A percentile compares a stretch with the other conserved stretches of the same genome.
Evolutionary conservation across 1,284 basidiomycete species (phyloP).

Genomic region (Pseudomicrostroma phylloplanum): DNA sequence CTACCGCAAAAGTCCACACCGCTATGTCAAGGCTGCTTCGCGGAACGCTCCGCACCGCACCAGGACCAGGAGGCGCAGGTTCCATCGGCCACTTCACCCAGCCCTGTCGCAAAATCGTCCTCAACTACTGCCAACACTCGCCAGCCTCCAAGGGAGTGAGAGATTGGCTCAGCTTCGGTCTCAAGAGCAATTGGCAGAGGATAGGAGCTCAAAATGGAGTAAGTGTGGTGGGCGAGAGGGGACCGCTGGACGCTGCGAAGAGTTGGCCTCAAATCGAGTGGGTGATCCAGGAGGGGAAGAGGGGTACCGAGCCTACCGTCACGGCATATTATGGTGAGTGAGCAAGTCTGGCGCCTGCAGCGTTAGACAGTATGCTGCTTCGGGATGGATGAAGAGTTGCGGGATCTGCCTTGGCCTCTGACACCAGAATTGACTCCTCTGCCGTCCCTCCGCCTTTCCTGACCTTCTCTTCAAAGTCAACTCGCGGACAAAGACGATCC

Average conservation of each 20-base stretch:
- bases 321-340: conserved; percentile 5
- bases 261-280: conserved; percentile 5
- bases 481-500: conserved; percentile 4
- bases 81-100: not conserved
- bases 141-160: not conserved
- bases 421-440: not conserved
- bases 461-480: not conserved
- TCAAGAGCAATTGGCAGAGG: too few relatives aligned
- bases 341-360: not conserved
- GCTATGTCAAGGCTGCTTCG: not conserved
- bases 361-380: not conserved
- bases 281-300: conserved; percentile 8
- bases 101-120: conserved; percentile 5
- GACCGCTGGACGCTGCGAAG: not conserved
- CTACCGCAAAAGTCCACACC: too few relatives aligned
- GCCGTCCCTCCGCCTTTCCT: not conserved
- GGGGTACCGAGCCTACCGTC: not conserved
- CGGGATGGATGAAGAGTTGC: not conserved
- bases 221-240: not conserved
- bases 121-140: not conserved
- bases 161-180: not conserved
- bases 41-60: not conserved
- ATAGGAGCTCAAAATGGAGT: too few relatives aligned
- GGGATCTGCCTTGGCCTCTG: not conserved
- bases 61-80: conserved; percentile 2